phyloP scores from a whole-genome alignment of 352 stramenopile genomes.

The Peronospora belbahrii region DNA sequence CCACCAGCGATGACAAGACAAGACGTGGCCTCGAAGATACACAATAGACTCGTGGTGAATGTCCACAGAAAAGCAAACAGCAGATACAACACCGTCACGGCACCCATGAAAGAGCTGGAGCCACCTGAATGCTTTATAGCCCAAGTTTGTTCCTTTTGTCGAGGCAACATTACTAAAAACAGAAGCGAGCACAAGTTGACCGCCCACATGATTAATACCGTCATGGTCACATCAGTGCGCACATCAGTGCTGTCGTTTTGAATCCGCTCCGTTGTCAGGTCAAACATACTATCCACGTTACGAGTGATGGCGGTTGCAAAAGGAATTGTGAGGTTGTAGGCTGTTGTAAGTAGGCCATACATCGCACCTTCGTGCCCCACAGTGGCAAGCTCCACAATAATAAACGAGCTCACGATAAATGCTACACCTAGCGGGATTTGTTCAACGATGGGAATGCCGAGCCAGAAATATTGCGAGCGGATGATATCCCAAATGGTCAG shows the following conservation, averaged over 20 bases:
- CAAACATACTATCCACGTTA: conserved; percentile 39
- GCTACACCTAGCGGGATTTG: conserved; percentile 36
- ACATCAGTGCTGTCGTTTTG: conserved; percentile 37
- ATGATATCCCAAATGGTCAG: conserved; percentile 46
- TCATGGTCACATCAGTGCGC: conserved; percentile 40
- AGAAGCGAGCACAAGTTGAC: conserved; percentile 42
- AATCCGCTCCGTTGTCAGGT: conserved; percentile 38
- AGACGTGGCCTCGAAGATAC: conserved; percentile 43
- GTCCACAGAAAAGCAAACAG: conserved; percentile 39
- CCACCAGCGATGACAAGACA: conserved; percentile 49
- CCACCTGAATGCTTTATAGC: conserved; percentile 55
- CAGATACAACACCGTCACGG: conserved; percentile 36
- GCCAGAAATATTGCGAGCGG: conserved; percentile 46
- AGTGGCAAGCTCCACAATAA: conserved; percentile 46
- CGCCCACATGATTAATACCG: conserved; percentile 44
- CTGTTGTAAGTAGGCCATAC: conserved; percentile 55
- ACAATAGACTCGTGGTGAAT: conserved; percentile 43
- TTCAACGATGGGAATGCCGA: conserved; percentile 35
- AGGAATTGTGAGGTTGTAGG: conserved; percentile 41
- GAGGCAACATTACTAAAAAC: conserved; percentile 45
- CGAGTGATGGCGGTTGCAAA: conserved; percentile 37
- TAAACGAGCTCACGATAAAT: conserved; percentile 54
- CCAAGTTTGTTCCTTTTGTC: conserved; percentile 56
- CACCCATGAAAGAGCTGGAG: conserved; percentile 42
- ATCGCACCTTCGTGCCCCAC: conserved; percentile 56